phyloP scores from a whole-genome alignment of 768 basidiomycete genomes.

The Favolaschia claudopus region DNA sequence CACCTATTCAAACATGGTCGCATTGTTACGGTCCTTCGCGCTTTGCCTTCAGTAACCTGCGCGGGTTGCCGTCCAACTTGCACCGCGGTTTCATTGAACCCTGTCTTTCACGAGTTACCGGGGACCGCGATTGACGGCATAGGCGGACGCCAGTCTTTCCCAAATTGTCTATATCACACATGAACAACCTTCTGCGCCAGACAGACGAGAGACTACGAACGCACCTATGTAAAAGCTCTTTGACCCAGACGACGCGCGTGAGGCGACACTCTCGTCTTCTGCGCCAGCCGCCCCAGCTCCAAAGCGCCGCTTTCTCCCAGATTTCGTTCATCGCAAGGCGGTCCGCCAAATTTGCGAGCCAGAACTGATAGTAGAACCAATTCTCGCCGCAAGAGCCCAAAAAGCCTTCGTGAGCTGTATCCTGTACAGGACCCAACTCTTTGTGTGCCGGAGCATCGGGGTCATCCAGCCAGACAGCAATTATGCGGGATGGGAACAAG shows the following conservation, averaged over 20 bases:
- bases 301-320: slow-evolving; percentile 20
- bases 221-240: slow-evolving; percentile 31
- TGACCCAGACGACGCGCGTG: slow-evolving; percentile 33
- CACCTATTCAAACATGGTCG: no score
- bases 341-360: slow-evolving; percentile 40
- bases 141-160: slow-evolving; percentile 9
- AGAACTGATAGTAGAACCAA: slow-evolving; percentile 62
- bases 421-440: slow-evolving; percentile 21
- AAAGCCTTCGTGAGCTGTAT: slow-evolving; percentile 26
- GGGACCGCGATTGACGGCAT: slow-evolving; percentile 1
- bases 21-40: no score
- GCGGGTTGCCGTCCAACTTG: no score
- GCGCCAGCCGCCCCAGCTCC: slow-evolving; percentile 41
- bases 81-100: no score
- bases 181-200: no score
- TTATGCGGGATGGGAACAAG: slow-evolving; percentile 52
- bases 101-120: no score
- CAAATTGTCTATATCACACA: no score
- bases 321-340: slow-evolving; percentile 25
- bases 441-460: slow-evolving; percentile 28
- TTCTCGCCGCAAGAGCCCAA: slow-evolving; percentile 49
- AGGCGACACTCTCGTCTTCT: slow-evolving; percentile 33
- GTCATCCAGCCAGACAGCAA: slow-evolving; percentile 49
- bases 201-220: no score
- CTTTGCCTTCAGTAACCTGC: no score